phyloP scores from a whole-genome alignment of 2,329 filamentous ascomycete species.

The Monilinia vaccinii-corymbosi region DNA sequence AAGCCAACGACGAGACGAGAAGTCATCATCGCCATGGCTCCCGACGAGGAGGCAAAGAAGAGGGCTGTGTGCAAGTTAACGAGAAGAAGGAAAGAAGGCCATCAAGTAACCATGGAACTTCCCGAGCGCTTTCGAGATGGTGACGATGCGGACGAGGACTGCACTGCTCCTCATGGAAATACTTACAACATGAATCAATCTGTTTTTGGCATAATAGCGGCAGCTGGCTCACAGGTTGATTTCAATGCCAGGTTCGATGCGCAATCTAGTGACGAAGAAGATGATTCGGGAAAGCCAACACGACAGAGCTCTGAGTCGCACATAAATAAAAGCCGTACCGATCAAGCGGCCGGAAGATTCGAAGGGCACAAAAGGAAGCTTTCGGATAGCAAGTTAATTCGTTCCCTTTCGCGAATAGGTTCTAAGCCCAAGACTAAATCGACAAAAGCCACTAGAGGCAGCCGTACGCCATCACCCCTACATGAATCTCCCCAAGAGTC shows the following conservation, averaged over 20 bases:
- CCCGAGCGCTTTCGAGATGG: conserved; percentile 49
- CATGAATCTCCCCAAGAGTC: conserved; percentile 29
- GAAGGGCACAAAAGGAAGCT: conserved; percentile 47
- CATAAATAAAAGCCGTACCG: conserved; percentile 22
- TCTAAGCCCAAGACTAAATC: conserved; percentile 37
- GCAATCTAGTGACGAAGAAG: conserved; percentile 64
- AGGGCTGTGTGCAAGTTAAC: conserved; percentile 34
- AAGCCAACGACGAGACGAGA: background rate
- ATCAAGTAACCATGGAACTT: conserved; percentile 39
- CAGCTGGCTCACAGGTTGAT: conserved; percentile 73
- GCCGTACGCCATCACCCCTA: conserved; percentile 11
- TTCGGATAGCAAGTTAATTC: conserved; percentile 56
- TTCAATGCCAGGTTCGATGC: conserved; percentile 74
- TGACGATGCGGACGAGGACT: conserved; percentile 51
- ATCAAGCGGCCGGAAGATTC: conserved; percentile 30
- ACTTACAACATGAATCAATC: conserved; percentile 69
- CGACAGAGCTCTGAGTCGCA: conserved; percentile 17
- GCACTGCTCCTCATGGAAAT: conserved; percentile 44
- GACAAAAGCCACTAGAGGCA: conserved; percentile 23
- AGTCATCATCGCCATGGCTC: conserved; percentile 23
- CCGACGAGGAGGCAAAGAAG: conserved; percentile 35
- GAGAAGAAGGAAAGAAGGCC: conserved; percentile 34
- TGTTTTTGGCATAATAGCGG: conserved; percentile 85
- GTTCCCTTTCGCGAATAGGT: conserved; percentile 48
- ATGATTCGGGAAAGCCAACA: conserved; percentile 21